Conservation (phyloP, 495 filamentous ascomycete species). For the Podospora conica region DNA sequence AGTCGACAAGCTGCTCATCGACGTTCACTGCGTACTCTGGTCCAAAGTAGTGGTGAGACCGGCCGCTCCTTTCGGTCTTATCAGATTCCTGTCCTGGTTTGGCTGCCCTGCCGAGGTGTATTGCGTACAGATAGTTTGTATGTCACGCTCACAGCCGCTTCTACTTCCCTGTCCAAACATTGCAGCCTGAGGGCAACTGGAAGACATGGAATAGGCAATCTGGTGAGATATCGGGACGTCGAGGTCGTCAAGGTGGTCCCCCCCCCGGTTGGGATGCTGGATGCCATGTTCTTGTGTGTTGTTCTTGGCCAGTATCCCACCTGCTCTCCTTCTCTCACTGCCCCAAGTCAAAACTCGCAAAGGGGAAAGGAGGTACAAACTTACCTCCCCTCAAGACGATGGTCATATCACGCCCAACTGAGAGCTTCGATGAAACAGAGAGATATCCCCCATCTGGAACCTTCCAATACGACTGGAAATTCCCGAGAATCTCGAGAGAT, state of each 20-base stretch:
- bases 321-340: neutral
- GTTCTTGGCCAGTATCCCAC: too few relatives aligned
- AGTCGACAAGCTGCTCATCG: neutral
- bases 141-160: too few relatives aligned
- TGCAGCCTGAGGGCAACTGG: too few relatives aligned
- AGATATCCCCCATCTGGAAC: too few relatives aligned
- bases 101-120: neutral
- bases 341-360: neutral
- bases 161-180: too few relatives aligned
- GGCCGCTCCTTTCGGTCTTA: too few relatives aligned
- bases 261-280: neutral
- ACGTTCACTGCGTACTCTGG: too few relatives aligned
- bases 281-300: neutral
- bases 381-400: neutral
- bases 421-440: neutral
- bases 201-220: too few relatives aligned
- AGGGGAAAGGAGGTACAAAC: neutral
- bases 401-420: neutral
- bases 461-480: neutral
- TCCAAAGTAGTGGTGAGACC: too few relatives aligned
- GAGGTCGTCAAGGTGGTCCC: neutral
- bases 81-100: neutral
- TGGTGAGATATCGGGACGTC: neutral
- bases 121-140: too few relatives aligned
- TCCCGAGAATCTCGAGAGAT: neutral